Conservation (phyloP, 495 filamentous ascomycete species). For the Aspergillus affinis region DNA sequence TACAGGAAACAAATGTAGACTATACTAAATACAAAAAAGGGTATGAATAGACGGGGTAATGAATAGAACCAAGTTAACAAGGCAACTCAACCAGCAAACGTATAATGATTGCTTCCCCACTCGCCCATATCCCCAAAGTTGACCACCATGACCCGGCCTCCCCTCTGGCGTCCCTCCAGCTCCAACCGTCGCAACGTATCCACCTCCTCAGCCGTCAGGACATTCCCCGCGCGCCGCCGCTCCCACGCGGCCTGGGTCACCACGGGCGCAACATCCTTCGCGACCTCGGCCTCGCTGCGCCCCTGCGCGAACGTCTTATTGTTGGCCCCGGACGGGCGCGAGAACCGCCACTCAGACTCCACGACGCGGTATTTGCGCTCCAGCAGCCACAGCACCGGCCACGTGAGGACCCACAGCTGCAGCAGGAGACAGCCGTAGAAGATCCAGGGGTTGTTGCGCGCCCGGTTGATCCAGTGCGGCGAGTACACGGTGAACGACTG, state of each 20-base stretch:
- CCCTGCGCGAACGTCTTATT: constrained; percentile 9
- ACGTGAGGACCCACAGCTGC: constrained; percentile 48
- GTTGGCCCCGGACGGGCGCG: too few relatives aligned
- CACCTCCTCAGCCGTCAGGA: constrained; percentile 18
- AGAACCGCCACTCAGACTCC: constrained; percentile 17
- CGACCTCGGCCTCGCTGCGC: constrained; percentile 18
- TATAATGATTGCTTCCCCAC: constrained; percentile 12
- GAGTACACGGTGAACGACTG: constrained; percentile 41
- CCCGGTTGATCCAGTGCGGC: constrained; percentile 47
- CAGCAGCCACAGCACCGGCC: constrained; percentile 44
- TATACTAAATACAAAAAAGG: too few relatives aligned
- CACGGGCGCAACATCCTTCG: constrained; percentile 18
- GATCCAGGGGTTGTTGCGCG: constrained; percentile 36
- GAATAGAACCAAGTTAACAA: too few relatives aligned
- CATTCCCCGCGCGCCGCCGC: constrained; percentile 10
- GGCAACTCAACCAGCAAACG: not conserved
- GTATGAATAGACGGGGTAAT: too few relatives aligned
- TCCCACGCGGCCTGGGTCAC: constrained; percentile 24
- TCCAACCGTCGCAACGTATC: constrained; percentile 15
- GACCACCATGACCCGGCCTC: constrained; percentile 7
- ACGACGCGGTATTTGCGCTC: constrained; percentile 42
- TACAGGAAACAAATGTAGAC: too few relatives aligned
- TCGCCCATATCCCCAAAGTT: constrained; percentile 6
- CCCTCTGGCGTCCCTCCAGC: constrained; percentile 13
- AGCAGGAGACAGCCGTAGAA: constrained; percentile 40